Conservation (phyloP, 192 early-diverging fungal species). For the Backusella liffmaniae region DNA sequence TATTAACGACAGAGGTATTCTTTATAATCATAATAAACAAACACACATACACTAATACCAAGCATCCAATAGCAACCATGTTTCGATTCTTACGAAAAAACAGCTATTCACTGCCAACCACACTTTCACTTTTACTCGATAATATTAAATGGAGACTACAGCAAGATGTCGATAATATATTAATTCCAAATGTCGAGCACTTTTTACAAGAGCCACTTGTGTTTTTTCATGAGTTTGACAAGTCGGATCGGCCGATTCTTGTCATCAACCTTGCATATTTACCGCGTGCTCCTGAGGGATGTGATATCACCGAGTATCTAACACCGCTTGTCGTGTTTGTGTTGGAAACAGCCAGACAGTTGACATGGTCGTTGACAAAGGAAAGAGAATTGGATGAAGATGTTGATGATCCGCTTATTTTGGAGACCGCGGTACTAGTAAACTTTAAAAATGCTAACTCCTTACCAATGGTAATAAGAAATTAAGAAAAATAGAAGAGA, state of each 20-base stretch:
- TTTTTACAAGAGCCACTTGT: slow-evolving; percentile 30
- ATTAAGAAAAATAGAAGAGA: neutral
- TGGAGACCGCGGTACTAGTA: slow-evolving; percentile 19
- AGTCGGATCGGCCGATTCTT: slow-evolving; percentile 31
- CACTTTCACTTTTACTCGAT: slow-evolving; percentile 28
- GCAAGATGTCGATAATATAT: slow-evolving; percentile 30
- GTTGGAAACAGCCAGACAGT: slow-evolving; percentile 34
- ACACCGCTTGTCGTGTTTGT: slow-evolving; percentile 35
- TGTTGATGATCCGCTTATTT: slow-evolving; percentile 12
- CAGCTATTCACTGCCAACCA: slow-evolving; percentile 27
- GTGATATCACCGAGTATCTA: slow-evolving; percentile 16
- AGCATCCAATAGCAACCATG: slow-evolving; percentile 29
- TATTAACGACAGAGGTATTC: slow-evolving; percentile 27
- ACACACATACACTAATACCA: too few species aligned
- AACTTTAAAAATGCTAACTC: slow-evolving; percentile 29
- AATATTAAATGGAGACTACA: slow-evolving; percentile 39
- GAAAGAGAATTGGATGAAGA: slow-evolving; percentile 15
- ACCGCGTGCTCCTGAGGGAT: slow-evolving; percentile 14
- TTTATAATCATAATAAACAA: too few species aligned
- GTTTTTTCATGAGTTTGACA: slow-evolving; percentile 39
- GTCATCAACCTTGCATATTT: slow-evolving; percentile 31
- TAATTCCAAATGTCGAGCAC: slow-evolving; percentile 10
- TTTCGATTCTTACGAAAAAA: slow-evolving; percentile 40
- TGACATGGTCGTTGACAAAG: slow-evolving; percentile 20
- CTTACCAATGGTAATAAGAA: slow-evolving; percentile 19